Base-by-base conservation (phyloP, 1,284 basidiomycete genomes). In the Ganoderma multipileum region DNA sequence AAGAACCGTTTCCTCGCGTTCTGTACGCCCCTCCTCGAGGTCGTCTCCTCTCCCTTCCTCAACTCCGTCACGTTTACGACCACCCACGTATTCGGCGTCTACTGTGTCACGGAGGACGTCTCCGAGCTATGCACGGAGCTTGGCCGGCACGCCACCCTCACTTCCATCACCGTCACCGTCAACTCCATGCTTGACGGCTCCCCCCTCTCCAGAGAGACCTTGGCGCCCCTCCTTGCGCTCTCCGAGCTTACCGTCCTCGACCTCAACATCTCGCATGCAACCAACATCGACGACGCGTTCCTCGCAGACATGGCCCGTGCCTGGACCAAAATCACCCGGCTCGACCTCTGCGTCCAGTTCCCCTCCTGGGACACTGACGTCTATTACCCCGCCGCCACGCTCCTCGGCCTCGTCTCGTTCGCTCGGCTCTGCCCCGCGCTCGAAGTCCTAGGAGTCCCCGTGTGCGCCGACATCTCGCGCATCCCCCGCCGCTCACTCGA, bases 91-190 rank as follows among this genome's bases (percentile, higher is more conserved):
- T 23, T 54, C 14, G 47, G 47, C 23, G 11, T 50, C 47, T 14
- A 12, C 47, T 26, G 47, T 23, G 26, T n/a, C 47, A 14, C 47
- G 2, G 47, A 50, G 0, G 47, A 50, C 23, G 47, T 50, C 23
- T 26, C 47, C 47, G 47, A 50, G 23, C 11, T 50, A 9, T 50
- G 47, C 47, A 3, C 5, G 11, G 23, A 50, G 12, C 47, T 50
- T 11, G 4, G 47, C 47, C 47, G 47, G 23, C 47, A 50, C 47
- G 92, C 92, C 8, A 91, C 92, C 44, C 44, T 47, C n/a, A 23
- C n/a, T n/a, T 47, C 44, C 44, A n/a, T 23, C 44, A 47, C n/a
- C 23, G 47, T 26, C 47, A 4, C 47, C 47, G 47, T 50, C 23
- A 50, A 14, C 23, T 26, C 47, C 3, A 50, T 50, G 47, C 23